Base-by-base conservation (phyloP, 306 rosid genomes). In the Bauhinia variegata region DNA sequence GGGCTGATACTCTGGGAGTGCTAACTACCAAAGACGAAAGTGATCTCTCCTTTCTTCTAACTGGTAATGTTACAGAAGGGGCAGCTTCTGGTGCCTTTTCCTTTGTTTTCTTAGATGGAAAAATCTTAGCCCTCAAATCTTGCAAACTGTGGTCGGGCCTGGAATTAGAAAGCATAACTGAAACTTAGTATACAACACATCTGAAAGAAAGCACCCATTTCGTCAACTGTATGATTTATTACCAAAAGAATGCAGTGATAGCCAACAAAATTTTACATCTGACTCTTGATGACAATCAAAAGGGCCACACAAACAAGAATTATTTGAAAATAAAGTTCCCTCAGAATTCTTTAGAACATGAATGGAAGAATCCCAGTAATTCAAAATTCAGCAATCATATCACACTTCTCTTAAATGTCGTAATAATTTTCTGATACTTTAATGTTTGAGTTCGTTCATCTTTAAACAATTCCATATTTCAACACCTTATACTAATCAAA, bases 1-100 rank as follows among this genome's bases (percentile, higher is more conserved):
- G 88, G 33, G 85, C 47, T 17, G 97, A 80, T 57, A 88, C 97
- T 85, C 86, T 88, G 11, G 99, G 99, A 71, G 96, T 84, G 83
- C 73, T 83, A 67, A 93, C 93, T 73, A 88, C 99, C 83, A 93
- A 75, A 47, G 97, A 93, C 0, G 97, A 93, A 57, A 93, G 97
- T 19, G 96, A 93, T 77, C 97, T 88, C 73, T 93, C 99, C 82
- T 93, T 93, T 73, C 89, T 79, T 77, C 79, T 85, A 5, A 80
- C 81, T 8, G 89, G 87, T 15, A 82, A 53, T 57, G 81, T 57
- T 50, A 60, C 67, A 15, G 75, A 65, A 30, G 79, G 71, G 48
- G 36, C 60, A 70, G 66, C 73, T 78, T 80, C 92, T 39, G 86
- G 71, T 32, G 80, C 74, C 18, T 59, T 73, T 18, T 63, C 80